These are phyloP conservation scores for Mitragyna speciosa DNA, from an alignment of 257 asterid species.

Conservation along the genomic window DNA sequence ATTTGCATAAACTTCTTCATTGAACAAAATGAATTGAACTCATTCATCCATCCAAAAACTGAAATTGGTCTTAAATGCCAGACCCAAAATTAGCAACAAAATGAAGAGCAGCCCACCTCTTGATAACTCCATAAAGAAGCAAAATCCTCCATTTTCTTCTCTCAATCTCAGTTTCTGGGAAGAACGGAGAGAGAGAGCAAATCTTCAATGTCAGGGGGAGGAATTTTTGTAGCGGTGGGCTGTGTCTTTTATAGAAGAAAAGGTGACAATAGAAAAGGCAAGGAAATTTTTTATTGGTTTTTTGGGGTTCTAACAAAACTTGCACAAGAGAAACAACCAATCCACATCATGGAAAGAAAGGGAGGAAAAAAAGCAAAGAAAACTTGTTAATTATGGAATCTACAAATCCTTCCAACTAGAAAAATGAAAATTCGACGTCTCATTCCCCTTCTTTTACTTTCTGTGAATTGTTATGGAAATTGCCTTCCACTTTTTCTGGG, in stretches of 20 bases:
- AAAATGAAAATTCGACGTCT: slow-evolving; percentile 19
- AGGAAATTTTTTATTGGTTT: slow-evolving; percentile 5
- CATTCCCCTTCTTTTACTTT: neutral
- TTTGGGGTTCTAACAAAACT: slow-evolving; percentile 5
- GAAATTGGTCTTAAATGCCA: neutral
- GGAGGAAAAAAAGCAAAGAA: neutral
- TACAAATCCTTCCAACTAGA: slow-evolving; percentile 29
- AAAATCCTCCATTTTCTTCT: slow-evolving; percentile 54
- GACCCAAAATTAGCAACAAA: slow-evolving; percentile 15
- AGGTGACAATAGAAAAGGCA: slow-evolving; percentile 27
- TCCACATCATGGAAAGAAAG: slow-evolving; percentile 27
- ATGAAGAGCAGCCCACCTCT: slow-evolving; percentile 44
- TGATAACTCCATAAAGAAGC: slow-evolving; percentile 58
- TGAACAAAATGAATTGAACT: neutral
- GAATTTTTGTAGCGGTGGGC: slow-evolving; percentile 31
- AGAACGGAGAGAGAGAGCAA: slow-evolving; percentile 19
- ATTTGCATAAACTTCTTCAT: neutral
- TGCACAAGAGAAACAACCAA: slow-evolving; percentile 27
- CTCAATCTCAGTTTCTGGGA: slow-evolving; percentile 4
- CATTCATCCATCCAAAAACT: neutral
- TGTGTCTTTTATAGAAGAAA: slow-evolving; percentile 46
- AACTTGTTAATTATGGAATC: slow-evolving; percentile 42
- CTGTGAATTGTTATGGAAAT: slow-evolving; percentile 15
- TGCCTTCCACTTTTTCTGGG: slow-evolving; percentile 24
- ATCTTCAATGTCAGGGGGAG: slow-evolving; percentile 26